Base-by-base conservation (phyloP, 441 rosid species). In the Pelargonium australe region DNA sequence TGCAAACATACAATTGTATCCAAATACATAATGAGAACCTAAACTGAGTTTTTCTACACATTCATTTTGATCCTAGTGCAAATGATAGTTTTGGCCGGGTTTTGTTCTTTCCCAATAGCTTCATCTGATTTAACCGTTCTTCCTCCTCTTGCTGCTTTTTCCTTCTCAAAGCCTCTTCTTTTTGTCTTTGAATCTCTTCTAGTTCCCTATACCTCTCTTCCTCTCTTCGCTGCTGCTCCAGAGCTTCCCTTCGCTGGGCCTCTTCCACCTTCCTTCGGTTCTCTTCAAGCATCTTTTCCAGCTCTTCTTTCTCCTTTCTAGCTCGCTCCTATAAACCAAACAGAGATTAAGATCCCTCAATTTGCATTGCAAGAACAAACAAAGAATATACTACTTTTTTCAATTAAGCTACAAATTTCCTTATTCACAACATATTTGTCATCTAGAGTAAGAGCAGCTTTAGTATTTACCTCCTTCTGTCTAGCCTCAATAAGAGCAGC, bases 81-180 rank as follows among this genome's bases (percentile, higher is more conserved):
- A 95, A 92, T 2, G 98, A 90, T 70, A 95, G 78, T 80, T 95
- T 95, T 0, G 98, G 97, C 25, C 97, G 81, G 45, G 95, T 79
- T 70, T 92, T 95, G 86, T 95, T 92, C 87, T 95, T 95, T 20
- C 98, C 98, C 82, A 92, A 73, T 68, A 92, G 80, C 76, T 89
- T 92, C 87, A 92, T 85, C 85, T 89, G 98, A 60, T 95, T 89
- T 12, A 62, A 55, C 7, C 97, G 91, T 63, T 92, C 98, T 80
- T 90, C 96, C 61, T 92, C 99, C 87, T 95, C 95, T 78, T 90
- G 87, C 9, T 86, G 93, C 75, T 87, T 89, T 86, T 87, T 92
- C 82, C 89, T 81, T 69, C 87, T 77, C 88, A 84, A 73, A 1
- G 88, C 95, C 72, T 87, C 99, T 80, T 88, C 99, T 61, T 83